These are phyloP conservation scores for Rhizopogon roseolus DNA, from an alignment of 768 basidiomycete genomes.

Conservation along the genomic window DNA sequence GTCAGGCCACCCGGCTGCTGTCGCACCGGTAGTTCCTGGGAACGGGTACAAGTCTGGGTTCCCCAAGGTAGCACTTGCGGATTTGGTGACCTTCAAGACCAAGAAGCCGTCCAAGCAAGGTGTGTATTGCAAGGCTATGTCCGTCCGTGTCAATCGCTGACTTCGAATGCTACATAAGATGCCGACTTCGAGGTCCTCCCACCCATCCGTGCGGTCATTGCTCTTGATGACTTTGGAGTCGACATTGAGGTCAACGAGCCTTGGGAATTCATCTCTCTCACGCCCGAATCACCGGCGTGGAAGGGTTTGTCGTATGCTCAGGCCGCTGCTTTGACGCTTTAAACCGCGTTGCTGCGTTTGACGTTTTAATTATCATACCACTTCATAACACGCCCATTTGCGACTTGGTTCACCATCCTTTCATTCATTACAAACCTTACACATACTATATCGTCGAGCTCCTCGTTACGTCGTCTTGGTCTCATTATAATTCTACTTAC, in stretches of 20 bases:
- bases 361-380: conserved; percentile 2
- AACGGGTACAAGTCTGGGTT: conserved; percentile 6
- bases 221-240: conserved; percentile 18
- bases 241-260: conserved; percentile 20
- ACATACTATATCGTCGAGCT: not conserved
- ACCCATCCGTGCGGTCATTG: conserved; percentile 26
- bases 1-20: not conserved
- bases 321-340: conserved; percentile 20
- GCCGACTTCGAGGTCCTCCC: conserved; percentile 26
- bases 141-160: not conserved
- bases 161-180: conserved; percentile 4
- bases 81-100: conserved; percentile 15
- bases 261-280: conserved; percentile 28
- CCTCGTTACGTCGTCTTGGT: not conserved
- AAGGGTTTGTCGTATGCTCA: conserved; percentile 29
- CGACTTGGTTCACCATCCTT: conserved; percentile 12
- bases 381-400: conserved; percentile 4
- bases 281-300: conserved; percentile 22
- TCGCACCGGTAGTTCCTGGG: not conserved
- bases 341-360: not conserved
- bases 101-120: not conserved
- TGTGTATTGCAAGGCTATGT: not conserved
- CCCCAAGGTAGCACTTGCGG: conserved; percentile 20
- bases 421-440: conserved; percentile 10
- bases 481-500: conserved; percentile 9